Conservation (phyloP, 768 basidiomycete species). For the Exidia glandulosa region DNA sequence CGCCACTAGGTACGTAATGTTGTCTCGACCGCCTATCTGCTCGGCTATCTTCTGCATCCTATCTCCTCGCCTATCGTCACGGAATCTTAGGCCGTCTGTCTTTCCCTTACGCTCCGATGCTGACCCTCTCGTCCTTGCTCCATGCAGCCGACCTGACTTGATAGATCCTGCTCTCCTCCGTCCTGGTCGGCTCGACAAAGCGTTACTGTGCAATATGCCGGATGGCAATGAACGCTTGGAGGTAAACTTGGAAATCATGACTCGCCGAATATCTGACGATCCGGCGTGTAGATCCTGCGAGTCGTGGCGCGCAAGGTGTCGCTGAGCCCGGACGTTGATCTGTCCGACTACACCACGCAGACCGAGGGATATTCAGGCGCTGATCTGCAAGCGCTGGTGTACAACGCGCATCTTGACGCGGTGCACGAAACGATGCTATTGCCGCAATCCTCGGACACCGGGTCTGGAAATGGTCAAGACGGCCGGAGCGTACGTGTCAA, state of each 20-base stretch:
- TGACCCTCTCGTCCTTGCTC: conserved; percentile 1
- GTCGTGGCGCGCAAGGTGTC: conserved; percentile 67
- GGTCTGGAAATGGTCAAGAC: conserved; percentile 17
- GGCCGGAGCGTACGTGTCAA: conserved; percentile 45
- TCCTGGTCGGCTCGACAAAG: conserved; percentile 92
- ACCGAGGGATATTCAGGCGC: conserved; percentile 90
- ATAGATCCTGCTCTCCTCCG: conserved; percentile 93
- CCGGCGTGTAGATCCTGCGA: conserved; percentile 53
- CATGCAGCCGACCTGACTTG: conserved; percentile 78
- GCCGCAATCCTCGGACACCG: conserved; percentile 14
- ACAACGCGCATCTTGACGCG: conserved; percentile 91
- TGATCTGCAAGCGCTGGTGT: conserved; percentile 87
- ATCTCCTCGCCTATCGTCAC: too few relatives aligned
- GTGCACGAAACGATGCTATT: conserved; percentile 71
- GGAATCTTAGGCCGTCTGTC: too few relatives aligned
- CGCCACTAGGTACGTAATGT: conserved; percentile 66
- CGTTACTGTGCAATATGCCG: conserved; percentile 88
- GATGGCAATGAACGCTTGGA: conserved; percentile 64
- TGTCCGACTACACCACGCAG: conserved; percentile 51
- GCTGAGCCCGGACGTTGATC: conserved; percentile 48
- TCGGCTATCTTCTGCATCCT: too few relatives aligned
- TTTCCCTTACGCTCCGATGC: too few relatives aligned
- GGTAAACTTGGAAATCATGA: too few relatives aligned
- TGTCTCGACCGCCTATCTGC: too few relatives aligned
- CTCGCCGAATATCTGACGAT: too few relatives aligned